These are phyloP conservation scores for Aspergillus melleus DNA, from an alignment of 2,329 filamentous ascomycete species.

Conservation along the genomic window DNA sequence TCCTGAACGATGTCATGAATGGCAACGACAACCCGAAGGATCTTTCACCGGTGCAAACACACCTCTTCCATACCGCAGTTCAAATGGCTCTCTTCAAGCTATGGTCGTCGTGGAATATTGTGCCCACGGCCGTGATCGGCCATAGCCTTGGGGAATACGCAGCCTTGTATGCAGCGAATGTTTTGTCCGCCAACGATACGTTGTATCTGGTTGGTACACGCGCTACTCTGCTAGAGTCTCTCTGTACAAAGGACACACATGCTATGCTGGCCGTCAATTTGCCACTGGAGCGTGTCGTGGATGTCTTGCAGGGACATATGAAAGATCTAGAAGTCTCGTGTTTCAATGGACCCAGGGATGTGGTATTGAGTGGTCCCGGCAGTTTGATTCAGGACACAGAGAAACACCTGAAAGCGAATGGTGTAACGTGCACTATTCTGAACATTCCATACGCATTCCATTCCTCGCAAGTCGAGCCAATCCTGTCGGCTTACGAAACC, in stretches of 20 bases:
- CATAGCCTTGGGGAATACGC: constrained; percentile 43
- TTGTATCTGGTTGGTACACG: constrained; percentile 69
- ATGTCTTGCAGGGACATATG: constrained; percentile 25
- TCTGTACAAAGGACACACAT: constrained; percentile 67
- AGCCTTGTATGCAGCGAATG: constrained; percentile 33
- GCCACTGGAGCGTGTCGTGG: constrained; percentile 43
- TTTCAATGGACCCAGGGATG: constrained; percentile 73
- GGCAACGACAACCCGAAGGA: neutral
- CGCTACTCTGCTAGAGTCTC: constrained; percentile 64
- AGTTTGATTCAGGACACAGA: constrained; percentile 59
- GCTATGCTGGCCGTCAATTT: constrained; percentile 62
- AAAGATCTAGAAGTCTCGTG: constrained; percentile 61
- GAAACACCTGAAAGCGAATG: constrained; percentile 51
- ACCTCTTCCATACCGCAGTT: constrained; percentile 38
- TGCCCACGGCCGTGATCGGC: constrained; percentile 55
- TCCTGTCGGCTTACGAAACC: constrained; percentile 16
- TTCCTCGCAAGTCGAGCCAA: constrained; percentile 20
- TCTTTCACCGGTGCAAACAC: constrained; percentile 17
- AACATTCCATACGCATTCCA: constrained; percentile 64
- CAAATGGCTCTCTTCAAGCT: constrained; percentile 42
- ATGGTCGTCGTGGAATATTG: constrained; percentile 32
- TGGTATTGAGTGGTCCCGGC: constrained; percentile 65
- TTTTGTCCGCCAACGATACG: constrained; percentile 33
- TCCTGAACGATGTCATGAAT: neutral
- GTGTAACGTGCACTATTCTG: constrained; percentile 62